phyloP scores from a whole-genome alignment of 202 grass and related monocot genomes.

The Zoysia matrella region DNA sequence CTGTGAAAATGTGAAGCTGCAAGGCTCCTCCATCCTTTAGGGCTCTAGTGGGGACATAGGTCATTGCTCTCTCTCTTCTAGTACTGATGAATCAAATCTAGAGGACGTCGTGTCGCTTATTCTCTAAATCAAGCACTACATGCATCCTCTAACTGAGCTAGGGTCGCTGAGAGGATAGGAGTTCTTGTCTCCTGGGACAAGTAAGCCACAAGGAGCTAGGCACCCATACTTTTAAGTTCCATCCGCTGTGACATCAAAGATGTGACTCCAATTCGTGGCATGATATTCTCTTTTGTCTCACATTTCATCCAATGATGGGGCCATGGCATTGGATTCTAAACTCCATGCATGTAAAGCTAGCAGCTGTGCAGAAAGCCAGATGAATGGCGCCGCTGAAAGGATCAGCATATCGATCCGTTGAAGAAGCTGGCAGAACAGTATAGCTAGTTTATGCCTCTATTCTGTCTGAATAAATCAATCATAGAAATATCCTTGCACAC shows the following conservation, averaged over 20 bases:
- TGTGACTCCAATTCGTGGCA: conserved; percentile 41
- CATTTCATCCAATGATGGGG: conserved; percentile 26
- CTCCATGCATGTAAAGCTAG: conserved; percentile 35
- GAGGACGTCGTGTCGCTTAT: conserved; percentile 54
- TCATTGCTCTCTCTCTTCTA: conserved; percentile 41
- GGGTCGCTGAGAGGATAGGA: conserved; percentile 27
- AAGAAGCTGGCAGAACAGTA: not conserved
- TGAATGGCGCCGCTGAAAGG: conserved; percentile 20
- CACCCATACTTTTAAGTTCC: conserved; percentile 26
- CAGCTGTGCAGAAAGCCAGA: conserved; percentile 22
- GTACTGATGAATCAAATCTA: conserved; percentile 74
- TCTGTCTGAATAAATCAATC: conserved; percentile 34
- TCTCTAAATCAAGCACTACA: conserved; percentile 64
- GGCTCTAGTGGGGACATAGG: conserved; percentile 47
- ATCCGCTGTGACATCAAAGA: conserved; percentile 44
- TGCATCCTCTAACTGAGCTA: conserved; percentile 40
- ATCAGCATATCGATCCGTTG: conserved; percentile 8
- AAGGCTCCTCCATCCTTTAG: conserved; percentile 49
- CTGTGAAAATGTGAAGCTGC: conserved; percentile 35
- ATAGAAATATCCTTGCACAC: conserved; percentile 7
- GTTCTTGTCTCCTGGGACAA: conserved; percentile 45
- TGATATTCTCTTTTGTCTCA: conserved; percentile 34
- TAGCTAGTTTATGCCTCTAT: not conserved
- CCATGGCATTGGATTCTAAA: conserved; percentile 48
- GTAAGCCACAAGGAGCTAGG: conserved; percentile 6